Percentiles rank a stretch among this genome's conserved stretches.
These are phyloP conservation scores for Saturnispora hagleri DNA, from an alignment of 805 yeast species.

Conservation along the genomic window DNA sequence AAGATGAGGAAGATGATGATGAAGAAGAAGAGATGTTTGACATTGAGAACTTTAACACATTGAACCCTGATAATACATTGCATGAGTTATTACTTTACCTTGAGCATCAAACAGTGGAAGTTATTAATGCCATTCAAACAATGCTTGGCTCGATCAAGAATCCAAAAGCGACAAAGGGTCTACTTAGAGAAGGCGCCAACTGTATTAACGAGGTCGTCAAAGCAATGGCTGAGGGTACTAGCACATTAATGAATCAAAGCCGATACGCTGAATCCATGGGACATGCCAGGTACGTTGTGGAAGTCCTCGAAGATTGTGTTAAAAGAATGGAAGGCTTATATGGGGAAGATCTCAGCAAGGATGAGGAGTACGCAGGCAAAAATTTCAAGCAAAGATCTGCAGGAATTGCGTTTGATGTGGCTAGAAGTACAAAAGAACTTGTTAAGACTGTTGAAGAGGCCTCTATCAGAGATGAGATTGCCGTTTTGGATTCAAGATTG, in stretches of 20 bases:
- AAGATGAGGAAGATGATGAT: slow-evolving; percentile 14
- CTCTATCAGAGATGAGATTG: slow-evolving; percentile 77
- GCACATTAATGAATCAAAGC: slow-evolving; percentile 79
- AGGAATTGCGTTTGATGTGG: slow-evolving; percentile 92
- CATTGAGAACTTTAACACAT: slow-evolving; percentile 67
- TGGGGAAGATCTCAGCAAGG: slow-evolving; percentile 28
- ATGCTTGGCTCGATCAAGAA: slow-evolving; percentile 67
- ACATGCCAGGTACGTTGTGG: slow-evolving; percentile 87
- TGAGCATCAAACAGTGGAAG: slow-evolving; percentile 90
- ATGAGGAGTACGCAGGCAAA: slow-evolving; percentile 72
- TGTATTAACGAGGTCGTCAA: slow-evolving; percentile 73
- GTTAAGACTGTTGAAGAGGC: slow-evolving; percentile 96
- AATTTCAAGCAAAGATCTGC: slow-evolving; percentile 90
- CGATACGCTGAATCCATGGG: slow-evolving; percentile 77
- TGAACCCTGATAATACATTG: slow-evolving; percentile 82
- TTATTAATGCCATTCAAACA: slow-evolving; percentile 80
- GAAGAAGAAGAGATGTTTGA: slow-evolving; percentile 36
- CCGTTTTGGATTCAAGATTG: slow-evolving; percentile 62
- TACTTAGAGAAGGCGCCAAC: slow-evolving; percentile 57
- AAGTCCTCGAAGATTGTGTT: slow-evolving; percentile 75
- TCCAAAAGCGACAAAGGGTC: slow-evolving; percentile 69
- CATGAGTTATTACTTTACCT: slow-evolving; percentile 74
- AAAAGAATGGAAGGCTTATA: slow-evolving; percentile 73
- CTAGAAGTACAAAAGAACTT: slow-evolving; percentile 90
- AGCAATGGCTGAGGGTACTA: slow-evolving; percentile 86